Base-by-base conservation (phyloP, 306 rosid species). In the Malus fusca region DNA sequence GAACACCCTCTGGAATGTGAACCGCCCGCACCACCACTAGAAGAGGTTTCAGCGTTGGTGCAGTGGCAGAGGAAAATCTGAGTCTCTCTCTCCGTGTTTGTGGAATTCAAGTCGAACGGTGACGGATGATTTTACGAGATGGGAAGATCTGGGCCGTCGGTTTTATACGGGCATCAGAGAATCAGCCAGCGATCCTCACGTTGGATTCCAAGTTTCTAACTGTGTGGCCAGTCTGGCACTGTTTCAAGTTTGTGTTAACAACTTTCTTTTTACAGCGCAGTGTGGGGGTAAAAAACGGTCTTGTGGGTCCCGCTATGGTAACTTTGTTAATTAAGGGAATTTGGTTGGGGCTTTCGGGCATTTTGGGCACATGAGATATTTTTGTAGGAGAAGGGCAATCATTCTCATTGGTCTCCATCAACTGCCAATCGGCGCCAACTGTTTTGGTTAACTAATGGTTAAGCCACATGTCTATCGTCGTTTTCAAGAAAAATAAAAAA, bases 131-230 rank as follows among this genome's bases (percentile, higher is more conserved):
- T 42, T 65, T 2, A 31, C 13, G 44, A 17, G 18, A 61, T 26
- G 66, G 80, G 66, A 66, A 51, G 59, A 84, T 80, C 75, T 77
- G 79, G 71, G 74, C 82, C 87, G 87, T 80, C 59, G 23, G 70
- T 31, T 75, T 10, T 12, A 53, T 76, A 67, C 44, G 30, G 60
- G 73, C 64, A 63, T 31, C 67, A 40, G 3, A 6, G 44, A 71
- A 75, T 70, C 78, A 23, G 64, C 77, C 68, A 71, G 62, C 80
- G 31, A 62, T 62, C 19, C 42, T 74, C 67, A 44, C 75, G 80
- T 78, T 79, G 87, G 82, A 80, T 80, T 66, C 83, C 61, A 8
- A 30, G 25, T 23, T 42, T 40, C 11, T n/a, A 56, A 53, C 22
- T 26, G 33, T 28, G 51, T 28, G 52, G 74, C 79, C 84, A 80